A percentile compares a stretch with the other conserved stretches of the same genome.
phyloP scores from a whole-genome alignment of 1,284 basidiomycete species.

The Boletus calvinii region DNA sequence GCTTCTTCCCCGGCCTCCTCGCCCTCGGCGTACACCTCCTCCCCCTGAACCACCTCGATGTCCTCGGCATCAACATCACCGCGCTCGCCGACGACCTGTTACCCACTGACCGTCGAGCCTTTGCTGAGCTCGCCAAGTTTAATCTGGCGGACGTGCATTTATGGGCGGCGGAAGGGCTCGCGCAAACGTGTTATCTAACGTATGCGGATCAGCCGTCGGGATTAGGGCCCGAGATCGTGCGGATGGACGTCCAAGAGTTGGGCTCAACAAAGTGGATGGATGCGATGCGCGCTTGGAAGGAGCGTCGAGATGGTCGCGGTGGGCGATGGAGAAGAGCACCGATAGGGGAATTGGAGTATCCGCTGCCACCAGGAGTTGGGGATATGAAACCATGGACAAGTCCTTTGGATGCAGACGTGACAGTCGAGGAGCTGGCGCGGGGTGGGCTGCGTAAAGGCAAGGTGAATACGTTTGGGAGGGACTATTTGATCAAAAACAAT shows the following conservation, averaged over 20 bases:
- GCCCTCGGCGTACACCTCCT: slow-evolving; percentile 68
- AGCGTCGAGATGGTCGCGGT: slow-evolving; percentile 19
- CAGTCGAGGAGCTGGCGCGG: slow-evolving; percentile 1
- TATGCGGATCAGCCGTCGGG: slow-evolving; percentile 65
- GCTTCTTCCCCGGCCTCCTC: slow-evolving; percentile 74
- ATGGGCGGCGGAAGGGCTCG: slow-evolving; percentile 68
- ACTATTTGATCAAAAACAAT: slow-evolving; percentile 39
- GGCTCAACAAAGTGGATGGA: slow-evolving; percentile 48
- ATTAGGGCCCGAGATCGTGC: slow-evolving; percentile 58
- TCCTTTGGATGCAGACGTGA: slow-evolving; percentile 10
- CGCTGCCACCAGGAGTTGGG: slow-evolving; percentile 50
- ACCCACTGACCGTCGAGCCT: slow-evolving; percentile 34
- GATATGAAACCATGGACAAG: slow-evolving; percentile 33
- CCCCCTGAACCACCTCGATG: slow-evolving; percentile 48
- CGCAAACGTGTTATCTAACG: slow-evolving; percentile 63
- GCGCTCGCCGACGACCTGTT: slow-evolving; percentile 39
- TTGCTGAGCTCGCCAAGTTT: slow-evolving; percentile 36
- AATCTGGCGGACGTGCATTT: slow-evolving; percentile 53
- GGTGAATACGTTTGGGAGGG: slow-evolving; percentile 33
- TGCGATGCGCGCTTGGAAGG: slow-evolving; percentile 51
- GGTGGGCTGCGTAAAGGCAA: slow-evolving; percentile 5
- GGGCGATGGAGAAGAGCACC: not conserved
- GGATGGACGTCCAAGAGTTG: slow-evolving; percentile 35
- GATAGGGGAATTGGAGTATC: slow-evolving; percentile 28
- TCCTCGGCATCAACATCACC: slow-evolving; percentile 42